Evolutionary conservation across 139 green algal genomes (phyloP), one percentile per base, ranked within the genome.

Genomic region (Penium margaritaceum): DNA sequence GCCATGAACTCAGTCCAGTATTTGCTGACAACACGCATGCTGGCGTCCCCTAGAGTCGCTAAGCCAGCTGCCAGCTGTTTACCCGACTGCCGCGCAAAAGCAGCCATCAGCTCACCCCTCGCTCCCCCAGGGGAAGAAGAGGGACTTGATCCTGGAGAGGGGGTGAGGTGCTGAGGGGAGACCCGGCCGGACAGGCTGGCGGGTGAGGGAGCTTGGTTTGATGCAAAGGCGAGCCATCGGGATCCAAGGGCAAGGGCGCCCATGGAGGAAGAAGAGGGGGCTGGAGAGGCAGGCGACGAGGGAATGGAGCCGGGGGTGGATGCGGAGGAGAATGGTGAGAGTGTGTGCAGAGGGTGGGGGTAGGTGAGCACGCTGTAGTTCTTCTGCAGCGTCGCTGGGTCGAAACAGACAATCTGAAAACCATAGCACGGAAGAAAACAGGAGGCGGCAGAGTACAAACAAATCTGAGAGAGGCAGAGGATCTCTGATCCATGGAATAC

Each of bases 181-280:
- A n/a, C n/a, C n/a, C n/a, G n/a, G n/a, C n/a, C n/a, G n/a, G n/a
- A n/a, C n/a, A n/a, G n/a, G n/a, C n/a, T n/a, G n/a, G n/a, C n/a
- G 15, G 72, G 33, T 32, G 79, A 19, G 6, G 73, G n/a, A 6
- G 66, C 68, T n/a, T 87, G 76, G 53, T 88, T 85, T 33, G 85
- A 70, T 32, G 85, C 80, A 39, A 87, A 88, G 1, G 83, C 85
- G 34, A 89, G 78, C 85, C 85, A 89, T n/a, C 77, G 74, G 0
- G 80, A 44, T 3, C 85, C 85, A 24, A 89, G 72, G 0, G 83
- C 85, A 47, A 88, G 46, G 1, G 85, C 80, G 4, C 62, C 67
- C n/a, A n/a, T n/a, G n/a, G n/a, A n/a, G n/a, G n/a, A n/a, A n/a
- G n/a, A n/a, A n/a, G n/a, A n/a, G n/a, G n/a, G n/a, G n/a, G n/a